These are phyloP conservation scores for Fulvia fulva DNA, from an alignment of 2,329 filamentous ascomycete species.

Conservation along the genomic window DNA sequence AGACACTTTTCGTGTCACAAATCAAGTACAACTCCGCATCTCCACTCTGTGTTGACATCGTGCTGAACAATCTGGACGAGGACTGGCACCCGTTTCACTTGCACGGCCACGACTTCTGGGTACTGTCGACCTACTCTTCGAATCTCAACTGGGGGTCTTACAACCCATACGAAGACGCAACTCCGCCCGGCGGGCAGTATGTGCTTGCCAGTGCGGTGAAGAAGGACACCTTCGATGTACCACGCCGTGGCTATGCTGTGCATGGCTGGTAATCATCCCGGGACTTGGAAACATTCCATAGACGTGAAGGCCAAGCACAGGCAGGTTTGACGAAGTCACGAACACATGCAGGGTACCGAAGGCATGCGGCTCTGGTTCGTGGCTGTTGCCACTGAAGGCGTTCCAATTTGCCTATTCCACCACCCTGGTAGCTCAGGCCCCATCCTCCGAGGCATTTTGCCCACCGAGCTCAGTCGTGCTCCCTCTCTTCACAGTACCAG, in stretches of 20 bases:
- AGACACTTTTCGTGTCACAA: constrained; percentile 40
- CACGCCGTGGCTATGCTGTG: constrained; percentile 35
- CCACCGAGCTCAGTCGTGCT: too few relatives aligned
- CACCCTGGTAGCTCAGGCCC: too few relatives aligned
- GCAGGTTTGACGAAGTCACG: not conserved
- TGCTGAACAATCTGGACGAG: constrained; percentile 51
- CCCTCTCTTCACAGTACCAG: too few relatives aligned
- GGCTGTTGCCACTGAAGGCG: not conserved
- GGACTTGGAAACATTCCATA: too few relatives aligned
- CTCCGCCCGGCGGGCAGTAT: constrained; percentile 23
- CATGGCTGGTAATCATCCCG: constrained; percentile 18
- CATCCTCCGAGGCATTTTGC: too few relatives aligned
- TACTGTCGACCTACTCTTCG: constrained; percentile 23
- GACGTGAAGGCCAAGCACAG: not conserved
- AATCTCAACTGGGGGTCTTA: constrained; percentile 25
- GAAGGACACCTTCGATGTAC: constrained; percentile 38
- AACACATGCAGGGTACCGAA: not conserved
- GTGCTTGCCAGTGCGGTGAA: constrained; percentile 19
- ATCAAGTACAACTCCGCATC: constrained; percentile 16
- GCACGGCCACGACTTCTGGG: constrained; percentile 31
- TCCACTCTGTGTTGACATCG: constrained; percentile 44
- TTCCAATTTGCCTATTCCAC: constrained; percentile 1
- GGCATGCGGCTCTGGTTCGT: not conserved
- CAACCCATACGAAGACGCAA: constrained; percentile 20
- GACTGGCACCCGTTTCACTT: constrained; percentile 50